A percentile compares a stretch with the other conserved stretches of the same genome.
These are phyloP conservation scores for Sporothrix pallida DNA, from an alignment of 2,329 filamentous ascomycete species.

Conservation along the genomic window DNA sequence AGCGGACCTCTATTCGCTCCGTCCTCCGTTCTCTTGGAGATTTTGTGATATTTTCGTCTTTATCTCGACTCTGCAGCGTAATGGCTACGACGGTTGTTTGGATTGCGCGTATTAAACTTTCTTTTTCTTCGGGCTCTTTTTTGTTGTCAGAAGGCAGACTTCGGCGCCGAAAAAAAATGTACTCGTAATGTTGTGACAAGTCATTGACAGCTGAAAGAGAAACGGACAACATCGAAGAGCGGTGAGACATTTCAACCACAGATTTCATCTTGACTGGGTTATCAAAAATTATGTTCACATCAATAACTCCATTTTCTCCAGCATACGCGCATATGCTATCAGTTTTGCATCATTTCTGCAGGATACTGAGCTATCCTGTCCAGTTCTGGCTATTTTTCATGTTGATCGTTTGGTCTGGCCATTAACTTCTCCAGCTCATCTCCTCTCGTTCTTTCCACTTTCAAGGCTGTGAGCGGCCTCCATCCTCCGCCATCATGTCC, in stretches of 20 bases:
- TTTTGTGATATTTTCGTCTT: not conserved
- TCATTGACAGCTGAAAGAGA: constrained; percentile 12
- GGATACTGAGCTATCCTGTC: not conserved
- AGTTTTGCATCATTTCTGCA: not conserved
- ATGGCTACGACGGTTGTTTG: not conserved
- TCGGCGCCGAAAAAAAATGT: not conserved
- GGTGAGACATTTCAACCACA: not conserved
- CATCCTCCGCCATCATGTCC: not conserved
- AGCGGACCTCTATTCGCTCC: not conserved
- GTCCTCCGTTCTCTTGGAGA: not conserved
- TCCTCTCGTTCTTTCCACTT: not conserved
- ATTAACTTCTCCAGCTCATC: not conserved
- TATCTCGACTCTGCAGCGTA: not conserved
- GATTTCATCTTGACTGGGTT: not conserved
- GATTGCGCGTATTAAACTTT: not conserved
- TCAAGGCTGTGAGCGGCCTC: not conserved
- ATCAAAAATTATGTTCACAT: constrained; percentile 2
- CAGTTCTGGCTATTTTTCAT: not conserved
- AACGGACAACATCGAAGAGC: not conserved
- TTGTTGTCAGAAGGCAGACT: not conserved
- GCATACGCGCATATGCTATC: no score
- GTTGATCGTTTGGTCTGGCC: not conserved
- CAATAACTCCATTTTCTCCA: not conserved
- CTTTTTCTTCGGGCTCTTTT: not conserved
- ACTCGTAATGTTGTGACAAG: not conserved